Evolutionary conservation across 176 grass and related monocot genomes (phyloP), one percentile per base, ranked within the genome.

Genomic region (Thinopyrum elongatum): DNA sequence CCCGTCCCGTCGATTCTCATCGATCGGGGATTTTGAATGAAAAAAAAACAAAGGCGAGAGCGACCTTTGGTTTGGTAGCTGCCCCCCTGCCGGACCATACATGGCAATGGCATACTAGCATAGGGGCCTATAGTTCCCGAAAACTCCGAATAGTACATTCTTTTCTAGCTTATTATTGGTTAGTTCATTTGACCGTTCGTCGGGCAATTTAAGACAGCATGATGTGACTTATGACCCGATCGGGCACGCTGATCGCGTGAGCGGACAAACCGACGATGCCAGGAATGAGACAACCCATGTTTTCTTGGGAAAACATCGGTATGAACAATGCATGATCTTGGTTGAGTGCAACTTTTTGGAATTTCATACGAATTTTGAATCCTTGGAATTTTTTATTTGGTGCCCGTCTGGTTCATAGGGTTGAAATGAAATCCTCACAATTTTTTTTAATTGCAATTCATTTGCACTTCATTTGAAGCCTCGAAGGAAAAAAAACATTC

Each of bases 211-310:
- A 3, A 5, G 73, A 13, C 12, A 1, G 6, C 3, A 26, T 51
- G 72, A 66, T 13, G 34, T 60, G 21, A 79, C 74, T 16, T 5
- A 62, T 5, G 10, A 10, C 23, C 83, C 9, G 42, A 70, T 33
- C 10, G 3, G 14, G 26, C 88, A 70, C 78, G 88, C 76, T 77
- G 46, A 70, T 81, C 27, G 10, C 69, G 47, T 69, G 77, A 74
- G 2, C 36, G 27, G 39, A 35, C 22, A 41, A 19, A 17, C 26
- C 29, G 28, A 34, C 15, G 64, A 35, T 2, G 42, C 42, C 53
- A 58, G 0, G 55, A 58, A 58, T 58, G 22, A 53, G 19, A 58
- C 7, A 58, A 1, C 7, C 7, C 55, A 9, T 58, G 7, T 58
- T 21, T 22, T 21, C 21, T 22, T 1, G 0, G 0, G 5, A 19